phyloP scores from a whole-genome alignment of 129 eudicot genomes.

The Ambrosia artemisiifolia region DNA sequence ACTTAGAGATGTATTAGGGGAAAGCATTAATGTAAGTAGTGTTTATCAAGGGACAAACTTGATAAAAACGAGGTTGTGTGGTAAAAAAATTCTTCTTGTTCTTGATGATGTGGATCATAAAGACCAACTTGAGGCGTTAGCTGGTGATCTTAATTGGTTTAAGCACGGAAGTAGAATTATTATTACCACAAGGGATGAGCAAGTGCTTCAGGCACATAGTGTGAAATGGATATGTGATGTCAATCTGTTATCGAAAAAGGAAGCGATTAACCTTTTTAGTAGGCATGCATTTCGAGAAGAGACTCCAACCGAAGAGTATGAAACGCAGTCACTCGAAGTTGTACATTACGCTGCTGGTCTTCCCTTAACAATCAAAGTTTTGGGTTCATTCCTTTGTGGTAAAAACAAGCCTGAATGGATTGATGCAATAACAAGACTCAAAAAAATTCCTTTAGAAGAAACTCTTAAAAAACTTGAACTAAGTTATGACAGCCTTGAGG shows the following conservation, averaged over 20 bases:
- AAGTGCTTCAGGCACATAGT: background rate
- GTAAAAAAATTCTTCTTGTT: background rate
- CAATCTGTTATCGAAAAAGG: background rate
- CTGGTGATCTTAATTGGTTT: background rate
- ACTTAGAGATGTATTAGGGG: background rate
- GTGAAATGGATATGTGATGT: background rate
- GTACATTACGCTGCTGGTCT: slow-evolving; percentile 35
- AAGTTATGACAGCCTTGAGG: background rate
- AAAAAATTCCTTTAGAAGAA: background rate
- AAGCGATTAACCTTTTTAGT: slow-evolving; percentile 29
- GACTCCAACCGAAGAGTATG: slow-evolving; percentile 14
- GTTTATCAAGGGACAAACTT: background rate
- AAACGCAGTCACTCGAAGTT: slow-evolving; percentile 2
- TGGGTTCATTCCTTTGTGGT: slow-evolving; percentile 5
- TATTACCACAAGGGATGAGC: slow-evolving; percentile 5
- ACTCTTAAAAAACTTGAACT: background rate
- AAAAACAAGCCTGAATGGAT: background rate
- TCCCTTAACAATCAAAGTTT: slow-evolving; percentile 15
- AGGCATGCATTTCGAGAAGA: slow-evolving; percentile 38
- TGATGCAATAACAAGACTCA: background rate
- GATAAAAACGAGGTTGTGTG: background rate
- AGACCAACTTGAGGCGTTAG: background rate
- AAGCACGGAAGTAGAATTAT: slow-evolving; percentile 12
- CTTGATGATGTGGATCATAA: background rate
- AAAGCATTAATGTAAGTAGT: background rate